A percentile compares a stretch with the other conserved stretches of the same genome.
phyloP scores from a whole-genome alignment of 345 rosid genomes.

The Mercurialis annua region DNA sequence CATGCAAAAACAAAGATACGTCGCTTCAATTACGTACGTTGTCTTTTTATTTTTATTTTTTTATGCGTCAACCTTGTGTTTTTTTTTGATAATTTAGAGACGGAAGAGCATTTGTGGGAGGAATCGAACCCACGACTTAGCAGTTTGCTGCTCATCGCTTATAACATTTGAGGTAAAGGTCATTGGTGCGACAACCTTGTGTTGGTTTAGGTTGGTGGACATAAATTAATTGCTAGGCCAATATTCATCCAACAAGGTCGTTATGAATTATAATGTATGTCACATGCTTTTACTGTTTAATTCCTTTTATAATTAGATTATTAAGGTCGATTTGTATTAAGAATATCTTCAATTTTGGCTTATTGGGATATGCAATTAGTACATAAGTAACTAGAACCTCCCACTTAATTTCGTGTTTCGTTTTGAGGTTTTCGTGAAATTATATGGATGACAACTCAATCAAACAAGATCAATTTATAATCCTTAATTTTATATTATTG shows the following conservation, averaged over 20 bases:
- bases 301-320: background rate
- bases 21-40: background rate
- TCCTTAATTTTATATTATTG: too few relatives aligned
- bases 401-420: background rate
- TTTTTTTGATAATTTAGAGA: too few relatives aligned
- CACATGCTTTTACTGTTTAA: background rate
- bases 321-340: background rate
- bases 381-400: background rate
- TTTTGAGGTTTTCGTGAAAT: background rate
- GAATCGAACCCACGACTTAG: too few relatives aligned
- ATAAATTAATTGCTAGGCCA: constrained; percentile 7
- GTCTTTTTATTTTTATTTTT: too few relatives aligned
- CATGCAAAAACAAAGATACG: constrained; percentile 3
- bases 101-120: too few relatives aligned
- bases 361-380: background rate
- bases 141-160: too few relatives aligned
- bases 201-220: background rate
- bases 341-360: background rate
- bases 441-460: too few relatives aligned
- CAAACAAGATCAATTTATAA: too few relatives aligned
- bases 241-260: constrained; percentile 19
- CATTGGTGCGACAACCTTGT: too few relatives aligned
- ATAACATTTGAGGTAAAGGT: background rate
- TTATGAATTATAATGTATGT: too few relatives aligned
- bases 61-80: too few relatives aligned